Percentiles rank a stretch among this genome's conserved stretches.
Evolutionary conservation across 345 rosid genomes (phyloP).

Genomic region (Populus alba): DNA sequence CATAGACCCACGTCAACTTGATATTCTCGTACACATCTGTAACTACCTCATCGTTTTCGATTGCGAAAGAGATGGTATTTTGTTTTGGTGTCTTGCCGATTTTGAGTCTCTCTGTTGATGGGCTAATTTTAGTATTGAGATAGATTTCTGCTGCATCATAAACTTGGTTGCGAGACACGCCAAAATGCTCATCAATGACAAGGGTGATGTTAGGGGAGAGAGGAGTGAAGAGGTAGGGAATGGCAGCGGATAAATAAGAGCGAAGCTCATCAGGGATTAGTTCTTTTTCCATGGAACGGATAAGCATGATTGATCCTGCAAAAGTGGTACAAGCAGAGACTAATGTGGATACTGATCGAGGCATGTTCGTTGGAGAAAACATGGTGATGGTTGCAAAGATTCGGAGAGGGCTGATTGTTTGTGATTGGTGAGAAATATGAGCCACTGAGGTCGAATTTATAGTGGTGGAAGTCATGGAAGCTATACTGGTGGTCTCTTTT

Average conservation of each 20-base stretch:
- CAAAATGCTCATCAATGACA: conserved; percentile 34
- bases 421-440: no score
- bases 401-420: no score
- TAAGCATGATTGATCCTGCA: conserved; percentile 39
- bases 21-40: conserved; percentile 24
- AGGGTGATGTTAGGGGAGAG: conserved; percentile 26
- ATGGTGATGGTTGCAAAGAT: neutral
- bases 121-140: conserved; percentile 43
- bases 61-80: conserved; percentile 23
- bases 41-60: conserved; percentile 41
- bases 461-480: no score
- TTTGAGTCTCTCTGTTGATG: conserved; percentile 33
- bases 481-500: no score
- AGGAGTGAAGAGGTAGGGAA: conserved; percentile 25
- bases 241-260: conserved; percentile 16
- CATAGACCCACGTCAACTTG: conserved; percentile 32
- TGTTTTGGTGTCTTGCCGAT: conserved; percentile 37
- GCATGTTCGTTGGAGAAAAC: conserved; percentile 27
- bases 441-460: no score
- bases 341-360: conserved; percentile 26
- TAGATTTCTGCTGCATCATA: conserved; percentile 47
- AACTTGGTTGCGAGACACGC: conserved; percentile 34
- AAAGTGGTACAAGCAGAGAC: conserved; percentile 44
- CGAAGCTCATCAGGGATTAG: conserved; percentile 30
- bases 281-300: conserved; percentile 35